These are phyloP conservation scores for Celoporthe dispersa DNA, from an alignment of 2,329 filamentous ascomycete species.

Conservation along the genomic window DNA sequence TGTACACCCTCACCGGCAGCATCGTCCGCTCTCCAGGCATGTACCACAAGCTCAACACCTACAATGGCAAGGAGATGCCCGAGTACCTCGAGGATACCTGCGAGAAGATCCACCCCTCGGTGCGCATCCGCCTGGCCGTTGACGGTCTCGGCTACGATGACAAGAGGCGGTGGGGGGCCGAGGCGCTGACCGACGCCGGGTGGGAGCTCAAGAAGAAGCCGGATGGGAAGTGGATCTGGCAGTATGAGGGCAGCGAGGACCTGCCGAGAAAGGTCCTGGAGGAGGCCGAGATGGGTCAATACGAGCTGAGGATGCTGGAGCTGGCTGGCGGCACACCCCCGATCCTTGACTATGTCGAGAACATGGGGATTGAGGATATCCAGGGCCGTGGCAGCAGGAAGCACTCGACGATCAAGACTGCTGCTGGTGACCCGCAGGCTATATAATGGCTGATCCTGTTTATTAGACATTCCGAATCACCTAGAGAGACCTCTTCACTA, in stretches of 20 bases:
- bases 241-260: slow-evolving; percentile 51
- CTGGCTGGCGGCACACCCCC: slow-evolving; percentile 50
- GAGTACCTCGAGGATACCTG: slow-evolving; percentile 56
- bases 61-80: slow-evolving; percentile 41
- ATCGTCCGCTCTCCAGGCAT: slow-evolving; percentile 52
- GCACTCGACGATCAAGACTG: not conserved
- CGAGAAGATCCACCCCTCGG: slow-evolving; percentile 59
- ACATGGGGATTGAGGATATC: slow-evolving; percentile 27
- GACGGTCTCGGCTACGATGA: slow-evolving; percentile 56
- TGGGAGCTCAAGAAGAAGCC: slow-evolving; percentile 49
- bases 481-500: not conserved
- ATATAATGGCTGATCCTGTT: not conserved
- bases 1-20: slow-evolving; percentile 51
- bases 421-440: not conserved
- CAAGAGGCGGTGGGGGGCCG: slow-evolving; percentile 49
- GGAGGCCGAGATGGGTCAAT: slow-evolving; percentile 59
- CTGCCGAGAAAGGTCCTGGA: slow-evolving; percentile 50
- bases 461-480: not conserved
- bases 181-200: slow-evolving; percentile 44
- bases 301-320: slow-evolving; percentile 53
- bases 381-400: slow-evolving; percentile 20
- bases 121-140: slow-evolving; percentile 56
- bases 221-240: slow-evolving; percentile 55
- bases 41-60: slow-evolving; percentile 50
- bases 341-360: slow-evolving; percentile 48